These are phyloP conservation scores for Pseudoturritis turrita DNA, from an alignment of 345 rosid species.

Conservation along the genomic window DNA sequence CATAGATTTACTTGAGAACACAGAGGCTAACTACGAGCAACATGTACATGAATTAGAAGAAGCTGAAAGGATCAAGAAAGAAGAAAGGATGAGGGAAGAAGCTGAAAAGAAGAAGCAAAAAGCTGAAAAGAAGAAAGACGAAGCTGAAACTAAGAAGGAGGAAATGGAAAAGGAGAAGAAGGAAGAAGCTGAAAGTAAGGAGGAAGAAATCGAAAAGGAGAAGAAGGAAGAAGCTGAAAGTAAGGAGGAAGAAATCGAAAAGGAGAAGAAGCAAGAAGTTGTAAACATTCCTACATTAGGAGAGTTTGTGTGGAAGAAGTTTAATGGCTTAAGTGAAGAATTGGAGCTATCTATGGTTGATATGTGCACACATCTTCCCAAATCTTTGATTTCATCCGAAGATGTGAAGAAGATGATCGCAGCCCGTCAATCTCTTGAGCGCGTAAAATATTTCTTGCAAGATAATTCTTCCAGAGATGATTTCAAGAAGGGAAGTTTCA, in stretches of 20 bases:
- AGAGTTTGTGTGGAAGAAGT: constrained; percentile 10
- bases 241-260: not conserved
- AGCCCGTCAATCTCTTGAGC: constrained; percentile 18
- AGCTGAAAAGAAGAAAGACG: constrained; percentile 9
- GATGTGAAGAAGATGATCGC: constrained; percentile 20
- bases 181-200: not conserved
- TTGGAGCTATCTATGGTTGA: constrained; percentile 24
- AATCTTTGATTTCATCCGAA: constrained; percentile 8
- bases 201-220: too few species aligned
- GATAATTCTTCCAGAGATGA: not conserved
- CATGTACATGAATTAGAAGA: not conserved
- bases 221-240: not conserved
- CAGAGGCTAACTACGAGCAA: not conserved
- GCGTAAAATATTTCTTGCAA: not conserved
- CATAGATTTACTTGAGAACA: constrained; percentile 25
- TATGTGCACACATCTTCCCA: constrained; percentile 36
- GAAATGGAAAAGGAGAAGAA: constrained; percentile 26
- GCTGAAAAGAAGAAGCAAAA: not conserved
- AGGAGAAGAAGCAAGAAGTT: not conserved
- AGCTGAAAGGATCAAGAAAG: not conserved
- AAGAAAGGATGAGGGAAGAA: not conserved
- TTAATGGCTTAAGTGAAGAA: not conserved
- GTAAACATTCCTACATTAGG: not conserved
- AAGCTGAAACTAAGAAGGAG: constrained; percentile 24
- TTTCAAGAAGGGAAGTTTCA: not conserved